Conservation (phyloP, 1,284 basidiomycete species). For the Rhodotorula mucilaginosa region DNA sequence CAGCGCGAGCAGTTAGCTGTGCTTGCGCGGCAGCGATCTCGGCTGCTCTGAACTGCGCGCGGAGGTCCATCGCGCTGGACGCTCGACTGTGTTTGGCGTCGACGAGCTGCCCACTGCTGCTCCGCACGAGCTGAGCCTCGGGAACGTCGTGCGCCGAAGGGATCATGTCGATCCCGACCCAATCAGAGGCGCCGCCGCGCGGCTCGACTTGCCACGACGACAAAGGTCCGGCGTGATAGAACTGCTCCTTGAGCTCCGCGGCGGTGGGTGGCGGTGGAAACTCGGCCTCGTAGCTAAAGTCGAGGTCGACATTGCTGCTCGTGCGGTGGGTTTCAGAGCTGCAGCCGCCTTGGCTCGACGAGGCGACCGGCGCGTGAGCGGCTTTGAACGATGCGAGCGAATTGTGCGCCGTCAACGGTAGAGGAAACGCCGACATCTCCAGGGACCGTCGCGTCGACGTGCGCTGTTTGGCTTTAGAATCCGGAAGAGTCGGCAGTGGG, state of each 20-base stretch:
- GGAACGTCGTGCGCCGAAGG: slow-evolving; percentile 23
- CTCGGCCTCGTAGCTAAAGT: slow-evolving; percentile 29
- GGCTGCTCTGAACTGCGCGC: slow-evolving; percentile 30
- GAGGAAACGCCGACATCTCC: not conserved
- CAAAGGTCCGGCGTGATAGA: not conserved
- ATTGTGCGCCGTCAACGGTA: slow-evolving; percentile 20
- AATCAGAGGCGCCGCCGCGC: slow-evolving; percentile 1
- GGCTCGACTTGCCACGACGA: not conserved
- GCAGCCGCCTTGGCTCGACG: slow-evolving; percentile 4
- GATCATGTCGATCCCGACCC: slow-evolving; percentile 31
- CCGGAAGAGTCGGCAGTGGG: no score
- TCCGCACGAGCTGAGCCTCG: slow-evolving; percentile 25
- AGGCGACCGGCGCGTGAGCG: not conserved
- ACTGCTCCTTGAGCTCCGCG: not conserved
- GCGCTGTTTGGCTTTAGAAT: no score
- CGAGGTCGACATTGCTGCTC: slow-evolving; percentile 37
- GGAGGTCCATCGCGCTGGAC: slow-evolving; percentile 33
- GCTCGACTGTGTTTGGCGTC: slow-evolving; percentile 20
- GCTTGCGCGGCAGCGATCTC: not conserved
- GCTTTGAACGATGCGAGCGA: slow-evolving; percentile 34
- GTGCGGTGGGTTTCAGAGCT: slow-evolving; percentile 25
- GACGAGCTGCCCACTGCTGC: slow-evolving; percentile 25
- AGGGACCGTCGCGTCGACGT: not conserved
- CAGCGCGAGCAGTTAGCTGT: slow-evolving; percentile 5
- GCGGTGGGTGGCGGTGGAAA: no score